Evolutionary conservation across 2,329 filamentous ascomycete genomes (phyloP), one percentile per base, ranked within the genome.

Genomic region (Davidsoniella eucalypti): DNA sequence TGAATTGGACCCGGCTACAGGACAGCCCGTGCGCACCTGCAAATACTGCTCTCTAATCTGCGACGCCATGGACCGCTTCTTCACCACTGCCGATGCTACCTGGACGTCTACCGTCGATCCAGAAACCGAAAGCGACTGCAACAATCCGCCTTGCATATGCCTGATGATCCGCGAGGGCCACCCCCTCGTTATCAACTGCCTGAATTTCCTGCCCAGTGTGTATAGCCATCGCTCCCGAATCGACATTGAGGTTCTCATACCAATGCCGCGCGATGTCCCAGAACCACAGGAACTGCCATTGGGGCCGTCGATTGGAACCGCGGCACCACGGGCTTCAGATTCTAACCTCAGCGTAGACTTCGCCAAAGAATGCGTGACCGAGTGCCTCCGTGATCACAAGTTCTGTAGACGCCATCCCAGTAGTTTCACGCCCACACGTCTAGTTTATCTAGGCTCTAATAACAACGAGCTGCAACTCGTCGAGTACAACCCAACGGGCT

Each of bases 131-230:
- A 38, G 41, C 12, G 51, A 53, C 36, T 43, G 38, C 26, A 50
- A 47, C 16, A 50, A 49, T 21, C 44, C 44, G 21, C 44, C 51
- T 12, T 53, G 47, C 29, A 50, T 53, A 29, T 53, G 51, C 36
- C 39, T 53, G 14, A 49, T 50, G 36, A 25, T 53, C 18, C 44
- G 48, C 14, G 51, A 53, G n/a, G 51, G 51, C n/a, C 39, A 36
- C 14, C 51, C 51, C 4, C 44, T 53, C 5, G 51, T 53, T 23
- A 53, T 53, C 39, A 53, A 49, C 39, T 53, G 51, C 33, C 41
- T 53, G 4, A 53, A 53, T 23, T 53, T 53, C 23, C 26, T 53
- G 6, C 51, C 51, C 2, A 21, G 37, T 21, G 23, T 50, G 12
- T 45, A 53, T 38, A 47, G 51, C n/a, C 47, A 44, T 5, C 47